Evolutionary conservation across 352 stramenopile species (phyloP).

Genomic region (Pythium dissotocum): DNA sequence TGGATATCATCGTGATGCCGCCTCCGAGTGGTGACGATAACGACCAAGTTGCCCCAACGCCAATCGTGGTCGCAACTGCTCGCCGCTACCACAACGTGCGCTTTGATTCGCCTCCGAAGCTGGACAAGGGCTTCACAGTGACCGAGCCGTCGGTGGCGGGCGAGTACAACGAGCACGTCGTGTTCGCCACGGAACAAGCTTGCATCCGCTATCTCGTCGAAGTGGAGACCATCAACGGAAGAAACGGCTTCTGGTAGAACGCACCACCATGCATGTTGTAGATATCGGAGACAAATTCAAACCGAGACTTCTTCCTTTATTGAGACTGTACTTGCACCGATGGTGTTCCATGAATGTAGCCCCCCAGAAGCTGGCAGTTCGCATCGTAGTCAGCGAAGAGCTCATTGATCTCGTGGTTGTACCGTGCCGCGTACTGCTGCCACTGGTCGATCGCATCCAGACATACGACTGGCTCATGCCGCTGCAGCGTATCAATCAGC

Average conservation of each 20-base stretch:
- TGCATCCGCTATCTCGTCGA: constrained; percentile 28
- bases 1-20: constrained; percentile 17
- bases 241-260: neutral
- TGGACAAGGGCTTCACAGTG: constrained; percentile 17
- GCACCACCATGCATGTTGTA: neutral
- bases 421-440: constrained; percentile 17
- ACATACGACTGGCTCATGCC: constrained; percentile 18
- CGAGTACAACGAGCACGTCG: constrained; percentile 28
- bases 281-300: neutral
- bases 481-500: constrained; percentile 27
- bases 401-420: constrained; percentile 19
- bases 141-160: neutral
- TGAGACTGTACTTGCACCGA: neutral
- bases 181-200: constrained; percentile 14
- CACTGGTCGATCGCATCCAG: constrained; percentile 27
- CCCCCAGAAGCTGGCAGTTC: constrained; percentile 22
- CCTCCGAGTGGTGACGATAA: neutral
- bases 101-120: constrained; percentile 6
- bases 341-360: constrained; percentile 1
- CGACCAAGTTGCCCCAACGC: neutral
- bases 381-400: constrained; percentile 24
- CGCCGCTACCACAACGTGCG: constrained; percentile 20
- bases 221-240: constrained; percentile 8
- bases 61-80: constrained; percentile 11
- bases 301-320: neutral